Base-by-base conservation (phyloP, 257 asterid genomes). In the Plantago major region DNA sequence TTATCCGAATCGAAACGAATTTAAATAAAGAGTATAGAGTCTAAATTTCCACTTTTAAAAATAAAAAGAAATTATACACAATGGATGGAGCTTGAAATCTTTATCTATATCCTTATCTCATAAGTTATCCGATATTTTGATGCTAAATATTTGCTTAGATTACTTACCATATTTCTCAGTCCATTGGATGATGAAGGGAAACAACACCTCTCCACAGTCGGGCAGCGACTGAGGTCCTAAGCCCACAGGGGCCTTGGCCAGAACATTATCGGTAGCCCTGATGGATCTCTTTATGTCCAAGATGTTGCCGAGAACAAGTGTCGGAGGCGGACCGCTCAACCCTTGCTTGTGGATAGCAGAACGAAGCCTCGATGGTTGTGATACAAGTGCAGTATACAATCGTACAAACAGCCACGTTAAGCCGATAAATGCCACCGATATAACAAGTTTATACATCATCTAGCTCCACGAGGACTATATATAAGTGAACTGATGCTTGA, bases 341-440 rank as follows among this genome's bases (percentile, higher is more conserved):
- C 90, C 90, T n/a, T 81, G 87, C 55, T 65, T 68, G 33, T 18
- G 69, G 16, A 84, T 62, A 42, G 79, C 82, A 13, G 73, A 72
- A 28, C 80, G 78, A 17, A 82, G 84, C 69, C 55, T 58, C 55
- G 58, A 58, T 0, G 93, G 89, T 63, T 76, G 65, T 13, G 67
- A 76, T 68, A 80, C 76, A 50, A 84, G 49, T 14, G 55, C 62
- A 22, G 66, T 45, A 46, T 73, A 82, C 12, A 82, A 63, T n/a
- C 67, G 74, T 57, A 76, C 10, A 18, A 77, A 3, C 28, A 78
- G 44, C 14, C 79, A 74, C 12, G 70, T 0, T 4, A 67, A 17
- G 11, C 67, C 71, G 14, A 73, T 10, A 17, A 56, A 42, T 50
- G 71, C 62, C 2, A 64, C 66, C 0, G 82, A 64, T 11, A 67